Conservation (phyloP, 2,329 filamentous ascomycete genomes). For the Pyricularia grisea region DNA sequence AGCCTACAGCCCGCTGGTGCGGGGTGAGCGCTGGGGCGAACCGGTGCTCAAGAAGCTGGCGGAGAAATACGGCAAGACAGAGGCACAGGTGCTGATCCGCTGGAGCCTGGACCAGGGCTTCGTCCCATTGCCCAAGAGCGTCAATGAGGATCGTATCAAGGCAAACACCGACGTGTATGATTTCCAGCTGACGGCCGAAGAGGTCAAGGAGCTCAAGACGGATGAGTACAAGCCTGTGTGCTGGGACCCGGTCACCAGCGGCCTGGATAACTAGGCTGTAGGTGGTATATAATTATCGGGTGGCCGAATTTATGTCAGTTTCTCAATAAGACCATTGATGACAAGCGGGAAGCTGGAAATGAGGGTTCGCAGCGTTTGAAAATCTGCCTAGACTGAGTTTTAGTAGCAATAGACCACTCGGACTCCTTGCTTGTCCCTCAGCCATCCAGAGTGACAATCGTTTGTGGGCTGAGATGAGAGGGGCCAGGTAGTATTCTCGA, state of each 20-base stretch:
- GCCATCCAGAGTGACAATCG: not conserved
- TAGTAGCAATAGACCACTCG: not conserved
- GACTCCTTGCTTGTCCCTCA: not conserved
- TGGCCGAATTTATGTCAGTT: not conserved
- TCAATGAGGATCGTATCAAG: slow-evolving; percentile 46
- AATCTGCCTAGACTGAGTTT: not conserved
- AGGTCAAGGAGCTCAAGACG: slow-evolving; percentile 38
- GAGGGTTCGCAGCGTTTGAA: not conserved
- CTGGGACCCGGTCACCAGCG: slow-evolving; percentile 18
- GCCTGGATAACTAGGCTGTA: slow-evolving; percentile 9
- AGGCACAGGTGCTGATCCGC: slow-evolving; percentile 69
- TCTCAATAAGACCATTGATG: not conserved
- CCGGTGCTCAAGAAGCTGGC: slow-evolving; percentile 53
- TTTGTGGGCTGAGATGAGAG: not conserved
- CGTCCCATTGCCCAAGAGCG: slow-evolving; percentile 56
- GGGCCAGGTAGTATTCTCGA: not conserved
- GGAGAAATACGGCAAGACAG: slow-evolving; percentile 62
- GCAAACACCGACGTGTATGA: slow-evolving; percentile 55
- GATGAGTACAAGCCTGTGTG: slow-evolving; percentile 17
- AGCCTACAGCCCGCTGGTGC: slow-evolving; percentile 52
- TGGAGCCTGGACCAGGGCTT: slow-evolving; percentile 76
- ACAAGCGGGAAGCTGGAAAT: not conserved
- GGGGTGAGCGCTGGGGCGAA: slow-evolving; percentile 64
- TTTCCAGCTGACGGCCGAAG: slow-evolving; percentile 48
- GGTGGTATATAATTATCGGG: too few species aligned